Evolutionary conservation across 192 early-diverging fungal species (phyloP).

Genomic region (Chytriomyces confervae): DNA sequence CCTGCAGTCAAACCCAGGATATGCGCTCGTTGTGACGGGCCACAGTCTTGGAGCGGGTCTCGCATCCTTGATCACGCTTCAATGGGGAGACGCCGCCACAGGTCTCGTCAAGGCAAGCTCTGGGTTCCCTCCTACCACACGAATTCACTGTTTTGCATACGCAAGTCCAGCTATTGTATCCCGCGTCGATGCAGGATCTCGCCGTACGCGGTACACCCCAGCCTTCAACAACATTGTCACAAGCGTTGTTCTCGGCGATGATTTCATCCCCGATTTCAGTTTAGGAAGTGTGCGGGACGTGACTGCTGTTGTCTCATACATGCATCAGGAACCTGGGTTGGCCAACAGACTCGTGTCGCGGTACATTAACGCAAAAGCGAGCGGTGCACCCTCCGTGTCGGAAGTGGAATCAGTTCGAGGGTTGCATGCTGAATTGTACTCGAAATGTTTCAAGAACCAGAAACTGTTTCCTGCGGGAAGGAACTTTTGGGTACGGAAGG

Average conservation of each 20-base stretch:
- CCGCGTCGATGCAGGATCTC: neutral
- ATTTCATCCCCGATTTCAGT: slow-evolving; percentile 78
- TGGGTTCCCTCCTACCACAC: slow-evolving; percentile 66
- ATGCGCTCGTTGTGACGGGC: slow-evolving; percentile 83
- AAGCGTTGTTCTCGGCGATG: slow-evolving; percentile 80
- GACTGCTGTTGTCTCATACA: slow-evolving; percentile 60
- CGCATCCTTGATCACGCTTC: slow-evolving; percentile 73
- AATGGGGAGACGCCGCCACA: slow-evolving; percentile 72
- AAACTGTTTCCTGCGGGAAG: slow-evolving; percentile 51
- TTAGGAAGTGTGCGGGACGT: slow-evolving; percentile 79
- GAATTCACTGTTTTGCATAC: slow-evolving; percentile 85
- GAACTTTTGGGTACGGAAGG: slow-evolving; percentile 41
- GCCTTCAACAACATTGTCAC: slow-evolving; percentile 63
- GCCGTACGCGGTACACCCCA: neutral
- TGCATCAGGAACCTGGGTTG: slow-evolving; percentile 26
- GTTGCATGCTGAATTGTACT: slow-evolving; percentile 1
- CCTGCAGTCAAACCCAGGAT: slow-evolving; percentile 73
- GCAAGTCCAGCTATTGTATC: slow-evolving; percentile 82
- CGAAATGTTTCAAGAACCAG: slow-evolving; percentile 31
- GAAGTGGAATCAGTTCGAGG: neutral
- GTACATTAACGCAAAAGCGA: slow-evolving; percentile 4
- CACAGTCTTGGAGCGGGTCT: slow-evolving; percentile 91
- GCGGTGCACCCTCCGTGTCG: neutral
- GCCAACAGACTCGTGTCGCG: slow-evolving; percentile 5
- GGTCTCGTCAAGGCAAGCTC: slow-evolving; percentile 42